Evolutionary conservation across 129 eudicot species (phyloP).

Genomic region (Arctium lappa): DNA sequence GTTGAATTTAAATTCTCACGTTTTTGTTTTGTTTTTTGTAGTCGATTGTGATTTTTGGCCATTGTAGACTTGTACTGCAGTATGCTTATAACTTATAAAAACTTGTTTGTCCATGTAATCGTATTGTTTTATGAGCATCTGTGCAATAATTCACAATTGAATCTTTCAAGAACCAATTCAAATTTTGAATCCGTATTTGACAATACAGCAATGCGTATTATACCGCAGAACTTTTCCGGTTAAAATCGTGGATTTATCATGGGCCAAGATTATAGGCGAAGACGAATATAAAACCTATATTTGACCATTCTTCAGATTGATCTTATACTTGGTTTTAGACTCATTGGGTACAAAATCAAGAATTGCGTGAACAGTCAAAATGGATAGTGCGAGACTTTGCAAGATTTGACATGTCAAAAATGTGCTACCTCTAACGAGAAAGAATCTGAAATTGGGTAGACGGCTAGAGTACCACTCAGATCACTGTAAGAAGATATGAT

Average conservation of each 20-base stretch:
- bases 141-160: too few species aligned
- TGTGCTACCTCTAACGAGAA: slow-evolving; percentile 86
- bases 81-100: too few species aligned
- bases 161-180: slow-evolving; percentile 62
- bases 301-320: too few species aligned
- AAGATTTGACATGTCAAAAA: slow-evolving; percentile 53
- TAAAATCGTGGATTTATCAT: slow-evolving; percentile 41
- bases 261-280: too few species aligned
- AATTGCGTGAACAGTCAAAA: slow-evolving; percentile 77
- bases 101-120: too few species aligned
- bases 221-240: slow-evolving; percentile 55
- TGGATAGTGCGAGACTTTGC: slow-evolving; percentile 24
- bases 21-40: too few species aligned
- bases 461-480: slow-evolving; percentile 69
- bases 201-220: slow-evolving; percentile 57
- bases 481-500: too few species aligned
- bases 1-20: too few species aligned
- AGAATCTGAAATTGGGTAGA: slow-evolving; percentile 66
- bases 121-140: too few species aligned
- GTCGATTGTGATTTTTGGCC: too few species aligned
- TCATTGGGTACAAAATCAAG: slow-evolving; percentile 44
- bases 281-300: too few species aligned
- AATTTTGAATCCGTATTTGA: slow-evolving; percentile 26
- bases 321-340: slow-evolving; percentile 43
- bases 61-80: too few species aligned